Base-by-base conservation (phyloP, 2,329 filamentous ascomycete species). In the Alternaria sp. region DNA sequence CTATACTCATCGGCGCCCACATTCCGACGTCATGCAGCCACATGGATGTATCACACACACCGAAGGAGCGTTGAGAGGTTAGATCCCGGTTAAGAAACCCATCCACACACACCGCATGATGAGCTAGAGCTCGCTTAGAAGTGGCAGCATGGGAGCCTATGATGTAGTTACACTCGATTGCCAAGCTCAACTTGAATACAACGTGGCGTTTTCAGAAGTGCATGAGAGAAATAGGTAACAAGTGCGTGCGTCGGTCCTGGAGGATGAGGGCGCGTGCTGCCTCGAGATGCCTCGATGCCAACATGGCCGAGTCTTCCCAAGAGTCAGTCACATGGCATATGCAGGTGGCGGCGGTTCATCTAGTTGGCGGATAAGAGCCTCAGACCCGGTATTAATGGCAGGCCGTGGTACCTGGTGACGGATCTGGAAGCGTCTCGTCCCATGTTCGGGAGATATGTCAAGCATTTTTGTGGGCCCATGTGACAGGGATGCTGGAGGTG, bases 361-460 rank as follows among this genome's bases (percentile, higher is more conserved):
- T 60, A 49, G 57, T 26, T 45, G 50, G 32, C 49, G 57, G 46
- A 50, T 44, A 46, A 46, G 43, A 32, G 49, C 28, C 28, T 19
- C 49, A 51, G 49, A 50, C 36, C 45, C 56, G 57, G 65, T 62
- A 43, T 53, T 50, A 57, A 57, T 47, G 50, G 60, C 47, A 50
- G 61, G 43, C 50, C 32, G 26, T 51, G 15, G 46, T 60, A 58
- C 55, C 49, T 58, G 63, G 61, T 58, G 45, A 62, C 62, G 60
- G 61, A 68, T 70, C 65, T 73, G 69, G 69, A 73, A 59, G 68
- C 65, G 63, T 56, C 52, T 60, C 57, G 55, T 55, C 59, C 43
- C 50, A 63, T 61, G 43, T 52, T 47, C 59, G 66, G 53, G 62
- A 53, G 57, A 67, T 52, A 68, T 67, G 67, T 70, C 67, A 57